Conservation (phyloP, 257 asterid genomes). For the Solanum pimpinellifolium region DNA sequence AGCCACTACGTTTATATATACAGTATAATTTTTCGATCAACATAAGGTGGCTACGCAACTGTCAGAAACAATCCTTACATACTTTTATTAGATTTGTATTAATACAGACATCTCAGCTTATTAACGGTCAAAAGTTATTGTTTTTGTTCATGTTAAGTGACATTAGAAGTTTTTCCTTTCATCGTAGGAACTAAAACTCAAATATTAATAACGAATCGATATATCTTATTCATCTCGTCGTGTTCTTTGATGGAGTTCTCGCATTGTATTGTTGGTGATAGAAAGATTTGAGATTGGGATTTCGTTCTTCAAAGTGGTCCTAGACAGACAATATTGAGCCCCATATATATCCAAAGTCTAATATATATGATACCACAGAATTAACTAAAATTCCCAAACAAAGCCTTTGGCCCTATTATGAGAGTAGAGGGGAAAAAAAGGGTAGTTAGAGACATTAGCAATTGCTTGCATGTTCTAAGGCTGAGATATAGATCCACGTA, state of each 20-base stretch:
- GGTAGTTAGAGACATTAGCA: not conserved
- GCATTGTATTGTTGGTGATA: not conserved
- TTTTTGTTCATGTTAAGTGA: not conserved
- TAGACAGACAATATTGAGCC: not conserved
- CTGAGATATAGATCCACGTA: slow-evolving; percentile 20
- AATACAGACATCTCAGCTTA: too few relatives aligned
- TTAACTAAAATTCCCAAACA: not conserved
- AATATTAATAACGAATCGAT: not conserved
- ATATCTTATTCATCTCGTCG: not conserved
- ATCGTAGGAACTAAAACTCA: not conserved
- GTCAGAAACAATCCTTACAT: too few relatives aligned
- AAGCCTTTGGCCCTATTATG: not conserved
- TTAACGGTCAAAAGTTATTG: too few relatives aligned
- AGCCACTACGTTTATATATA: too few relatives aligned
- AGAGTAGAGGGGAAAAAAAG: not conserved
- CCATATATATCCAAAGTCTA: not conserved
- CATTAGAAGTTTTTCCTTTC: not conserved
- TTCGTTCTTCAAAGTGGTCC: not conserved
- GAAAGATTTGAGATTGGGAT: not conserved
- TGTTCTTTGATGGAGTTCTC: not conserved
- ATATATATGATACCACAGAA: not conserved
- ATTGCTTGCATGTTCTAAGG: slow-evolving; percentile 60
- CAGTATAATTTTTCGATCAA: too few relatives aligned
- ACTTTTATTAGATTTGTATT: too few relatives aligned
- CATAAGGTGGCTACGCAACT: too few relatives aligned